Conservation (phyloP, 1,284 basidiomycete species). For the Cutaneotrichosporon cavernicola region DNA sequence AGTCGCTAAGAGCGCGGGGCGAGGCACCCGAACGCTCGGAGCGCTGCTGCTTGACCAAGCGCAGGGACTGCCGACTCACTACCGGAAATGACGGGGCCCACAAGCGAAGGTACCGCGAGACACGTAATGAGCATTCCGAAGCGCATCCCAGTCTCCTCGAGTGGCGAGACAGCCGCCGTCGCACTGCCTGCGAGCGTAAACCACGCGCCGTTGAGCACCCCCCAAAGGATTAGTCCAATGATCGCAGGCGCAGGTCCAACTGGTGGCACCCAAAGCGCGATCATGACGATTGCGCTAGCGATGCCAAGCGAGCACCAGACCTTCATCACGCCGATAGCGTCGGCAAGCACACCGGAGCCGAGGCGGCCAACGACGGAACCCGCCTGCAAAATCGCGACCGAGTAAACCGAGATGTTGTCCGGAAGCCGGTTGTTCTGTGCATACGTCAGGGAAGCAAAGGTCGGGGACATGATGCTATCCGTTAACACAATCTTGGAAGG, state of each 20-base stretch:
- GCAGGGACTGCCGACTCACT: slow-evolving; percentile 28
- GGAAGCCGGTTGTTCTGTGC: slow-evolving; percentile 13
- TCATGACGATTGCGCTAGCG: slow-evolving; percentile 21
- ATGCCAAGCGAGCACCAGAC: slow-evolving; percentile 20
- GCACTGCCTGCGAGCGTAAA: slow-evolving; percentile 41
- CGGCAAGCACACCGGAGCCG: slow-evolving; percentile 17
- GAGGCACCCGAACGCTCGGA: no score
- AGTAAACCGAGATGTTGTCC: background rate
- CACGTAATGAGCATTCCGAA: slow-evolving; percentile 48
- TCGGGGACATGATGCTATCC: slow-evolving; percentile 20
- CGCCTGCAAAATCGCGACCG: slow-evolving; percentile 14
- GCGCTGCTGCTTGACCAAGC: no score
- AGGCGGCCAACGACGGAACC: slow-evolving; percentile 21
- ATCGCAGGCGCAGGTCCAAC: slow-evolving; percentile 32
- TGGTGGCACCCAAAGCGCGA: slow-evolving; percentile 28
- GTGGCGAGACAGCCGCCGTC: slow-evolving; percentile 43
- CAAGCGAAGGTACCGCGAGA: slow-evolving; percentile 37
- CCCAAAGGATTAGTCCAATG: slow-evolving; percentile 43
- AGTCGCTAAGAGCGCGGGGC: no score
- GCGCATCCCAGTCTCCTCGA: slow-evolving; percentile 46
- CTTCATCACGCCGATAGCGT: slow-evolving; percentile 20
- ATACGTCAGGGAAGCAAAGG: slow-evolving; percentile 17
- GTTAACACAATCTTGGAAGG: background rate
- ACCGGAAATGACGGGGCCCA: slow-evolving; percentile 43
- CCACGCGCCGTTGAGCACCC: slow-evolving; percentile 40